Evolutionary conservation across 225 moss, liverwort and hornwort genomes (phyloP).

Genomic region (Marchantia paleacea): DNA sequence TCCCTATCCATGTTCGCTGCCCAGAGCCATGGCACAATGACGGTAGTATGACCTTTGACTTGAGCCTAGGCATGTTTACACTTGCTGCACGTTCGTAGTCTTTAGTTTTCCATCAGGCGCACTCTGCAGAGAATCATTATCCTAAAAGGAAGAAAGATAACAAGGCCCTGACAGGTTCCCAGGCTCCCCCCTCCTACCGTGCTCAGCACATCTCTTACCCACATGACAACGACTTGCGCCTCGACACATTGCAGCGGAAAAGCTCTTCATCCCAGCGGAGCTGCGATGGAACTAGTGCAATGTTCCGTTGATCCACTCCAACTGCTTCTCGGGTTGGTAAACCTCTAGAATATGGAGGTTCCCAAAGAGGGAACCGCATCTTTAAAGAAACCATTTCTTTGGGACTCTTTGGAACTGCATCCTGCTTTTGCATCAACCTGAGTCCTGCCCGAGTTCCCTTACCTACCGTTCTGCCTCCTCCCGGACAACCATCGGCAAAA

Average conservation of each 20-base stretch:
- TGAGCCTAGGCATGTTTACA: not conserved
- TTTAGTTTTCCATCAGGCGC: not conserved
- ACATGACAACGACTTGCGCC: not conserved
- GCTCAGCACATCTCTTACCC: not conserved
- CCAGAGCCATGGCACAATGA: not conserved
- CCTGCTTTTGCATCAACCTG: not conserved
- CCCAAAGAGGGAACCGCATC: slow-evolving; percentile 10
- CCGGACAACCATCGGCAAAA: slow-evolving; percentile 1
- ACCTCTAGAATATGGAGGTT: slow-evolving; percentile 1
- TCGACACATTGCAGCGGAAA: not conserved
- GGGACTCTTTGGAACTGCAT: not conserved
- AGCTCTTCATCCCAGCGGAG: not conserved
- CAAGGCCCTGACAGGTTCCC: not conserved
- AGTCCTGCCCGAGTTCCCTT: not conserved
- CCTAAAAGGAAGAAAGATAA: not conserved
- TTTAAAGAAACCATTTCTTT: not conserved
- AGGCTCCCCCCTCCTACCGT: not conserved
- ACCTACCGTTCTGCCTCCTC: slow-evolving; percentile 3
- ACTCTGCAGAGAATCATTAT: not conserved
- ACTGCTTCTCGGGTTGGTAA: slow-evolving; percentile 16
- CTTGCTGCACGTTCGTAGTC: not conserved
- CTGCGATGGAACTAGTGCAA: not conserved
- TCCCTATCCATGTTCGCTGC: slow-evolving; percentile 1
- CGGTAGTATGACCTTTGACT: slow-evolving; percentile 2
- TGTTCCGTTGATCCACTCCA: slow-evolving; percentile 2